Evolutionary conservation across 2,329 filamentous ascomycete species (phyloP).

Genomic region (Ceratocystiopsis sp.): DNA sequence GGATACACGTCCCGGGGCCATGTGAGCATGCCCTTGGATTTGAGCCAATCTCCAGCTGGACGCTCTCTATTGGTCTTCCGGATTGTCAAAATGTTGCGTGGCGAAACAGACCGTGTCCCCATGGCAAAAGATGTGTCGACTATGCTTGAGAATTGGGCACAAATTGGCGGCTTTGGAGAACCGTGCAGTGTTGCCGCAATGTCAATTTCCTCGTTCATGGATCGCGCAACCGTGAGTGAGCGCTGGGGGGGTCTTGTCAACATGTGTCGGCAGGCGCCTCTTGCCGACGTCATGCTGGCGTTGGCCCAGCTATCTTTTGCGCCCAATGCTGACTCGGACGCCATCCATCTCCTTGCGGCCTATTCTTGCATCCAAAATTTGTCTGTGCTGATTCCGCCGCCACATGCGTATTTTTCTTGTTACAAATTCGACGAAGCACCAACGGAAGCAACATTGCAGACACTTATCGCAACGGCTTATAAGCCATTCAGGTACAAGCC

Average conservation of each 20-base stretch:
- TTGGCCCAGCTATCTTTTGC: slow-evolving; percentile 12
- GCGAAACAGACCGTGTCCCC: not conserved
- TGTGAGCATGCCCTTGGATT: not conserved
- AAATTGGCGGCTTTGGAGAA: not conserved
- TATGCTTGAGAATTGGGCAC: not conserved
- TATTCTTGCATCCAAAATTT: slow-evolving; percentile 25
- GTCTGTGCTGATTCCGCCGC: slow-evolving; percentile 17
- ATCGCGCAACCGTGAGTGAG: not conserved
- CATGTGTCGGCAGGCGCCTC: slow-evolving; percentile 2
- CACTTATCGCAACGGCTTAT: not conserved
- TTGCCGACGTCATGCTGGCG: slow-evolving; percentile 12
- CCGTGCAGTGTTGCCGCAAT: not conserved
- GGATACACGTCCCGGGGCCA: slow-evolving; percentile 1
- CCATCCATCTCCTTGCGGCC: slow-evolving; percentile 21
- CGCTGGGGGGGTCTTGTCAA: slow-evolving; percentile 14
- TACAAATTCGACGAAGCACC: slow-evolving; percentile 3
- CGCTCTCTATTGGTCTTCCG: not conserved
- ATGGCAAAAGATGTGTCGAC: not conserved
- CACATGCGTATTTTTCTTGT: not conserved
- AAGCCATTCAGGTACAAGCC: not conserved
- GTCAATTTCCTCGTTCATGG: not conserved
- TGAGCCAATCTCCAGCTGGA: not conserved
- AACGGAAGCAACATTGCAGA: not conserved
- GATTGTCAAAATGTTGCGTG: not conserved
- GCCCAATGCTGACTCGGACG: slow-evolving; percentile 11